phyloP scores from a whole-genome alignment of 495 filamentous ascomycete species.

The Oleoguttula mirabilis region DNA sequence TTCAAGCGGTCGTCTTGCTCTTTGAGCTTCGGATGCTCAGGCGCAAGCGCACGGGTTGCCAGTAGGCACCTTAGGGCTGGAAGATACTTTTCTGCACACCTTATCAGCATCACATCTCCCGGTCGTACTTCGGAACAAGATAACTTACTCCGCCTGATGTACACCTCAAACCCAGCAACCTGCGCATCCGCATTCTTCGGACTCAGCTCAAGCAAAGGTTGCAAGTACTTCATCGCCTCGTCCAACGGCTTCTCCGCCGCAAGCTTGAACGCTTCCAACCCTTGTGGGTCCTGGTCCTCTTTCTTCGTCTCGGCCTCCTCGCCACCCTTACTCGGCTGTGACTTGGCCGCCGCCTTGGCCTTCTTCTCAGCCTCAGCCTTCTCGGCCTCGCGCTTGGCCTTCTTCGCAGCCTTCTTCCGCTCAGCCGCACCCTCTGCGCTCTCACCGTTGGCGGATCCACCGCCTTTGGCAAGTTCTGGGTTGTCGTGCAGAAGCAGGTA shows the following conservation, averaged over 20 bases:
- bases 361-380: constrained; percentile 69
- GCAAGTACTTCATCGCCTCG: constrained; percentile 78
- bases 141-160: constrained; percentile 59
- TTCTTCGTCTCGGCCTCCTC: constrained; percentile 48
- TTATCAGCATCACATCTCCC: too few relatives aligned
- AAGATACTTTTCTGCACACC: constrained; percentile 65
- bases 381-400: constrained; percentile 86
- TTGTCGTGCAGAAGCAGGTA: constrained; percentile 74
- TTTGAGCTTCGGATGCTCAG: constrained; percentile 62
- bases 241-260: constrained; percentile 70
- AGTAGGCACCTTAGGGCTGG: constrained; percentile 77
- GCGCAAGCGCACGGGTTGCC: constrained; percentile 55
- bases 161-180: constrained; percentile 79
- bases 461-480: constrained; percentile 48
- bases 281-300: constrained; percentile 80
- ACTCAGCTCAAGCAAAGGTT: constrained; percentile 64
- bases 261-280: constrained; percentile 51
- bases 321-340: constrained; percentile 37
- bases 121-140: too few relatives aligned
- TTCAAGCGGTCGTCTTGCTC: constrained; percentile 63
- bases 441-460: constrained; percentile 37
- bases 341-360: constrained; percentile 54
- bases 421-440: constrained; percentile 54
- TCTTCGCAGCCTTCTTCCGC: constrained; percentile 86
- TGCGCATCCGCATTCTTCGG: constrained; percentile 76